Evolutionary conservation across 352 stramenopile genomes (phyloP), one percentile per base, ranked within the genome.

Genomic region (Thalassiosira hispida): DNA sequence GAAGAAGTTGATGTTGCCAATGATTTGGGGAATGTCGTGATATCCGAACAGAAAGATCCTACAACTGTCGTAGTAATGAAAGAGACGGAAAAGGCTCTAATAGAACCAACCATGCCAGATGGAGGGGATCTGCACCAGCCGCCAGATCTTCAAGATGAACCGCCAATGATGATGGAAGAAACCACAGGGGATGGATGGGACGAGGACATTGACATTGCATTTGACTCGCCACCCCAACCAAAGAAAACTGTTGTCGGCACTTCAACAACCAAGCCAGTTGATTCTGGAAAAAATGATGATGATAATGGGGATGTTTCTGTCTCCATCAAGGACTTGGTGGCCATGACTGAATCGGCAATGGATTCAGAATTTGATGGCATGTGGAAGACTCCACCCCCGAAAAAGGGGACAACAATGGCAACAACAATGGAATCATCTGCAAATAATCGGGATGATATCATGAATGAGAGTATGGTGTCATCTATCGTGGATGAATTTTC

Each of bases 241-340:
- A 42, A 18, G n/a, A 22, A 53, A 2, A 47, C 3, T 3, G 27
- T 12, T 11, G 5, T 3, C 9, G 29, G n/a, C 22, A 20, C 49
- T 8, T 25, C 16, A n/a, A 22, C 38, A 14, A 16, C 22, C 11
- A 31, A 16, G 8, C 38, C 8, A 47, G 8, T n/a, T n/a, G 49
- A 63, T 63, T 61, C 51, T 11, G 61, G 61, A 18, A 69, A 55
- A 31, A 44, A 47, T 47, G 38, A 23, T n/a, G n/a, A 20, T 23
- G 59, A 35, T n/a, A 29, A 65, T 27, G 29, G 12, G 40, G 63
- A 52, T 11, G 46, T 81, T 35, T 49, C 73, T 0, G 73, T 71
- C 6, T 72, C 73, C 0, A 68, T 81, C 22, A 73, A 70, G 51
- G 64, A 81, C 16, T 75, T 81, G 20, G 73, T 81, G 9, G 63